Base-by-base conservation (phyloP, 2,329 filamentous ascomycete genomes). In the Xylaria hypoxylon region DNA sequence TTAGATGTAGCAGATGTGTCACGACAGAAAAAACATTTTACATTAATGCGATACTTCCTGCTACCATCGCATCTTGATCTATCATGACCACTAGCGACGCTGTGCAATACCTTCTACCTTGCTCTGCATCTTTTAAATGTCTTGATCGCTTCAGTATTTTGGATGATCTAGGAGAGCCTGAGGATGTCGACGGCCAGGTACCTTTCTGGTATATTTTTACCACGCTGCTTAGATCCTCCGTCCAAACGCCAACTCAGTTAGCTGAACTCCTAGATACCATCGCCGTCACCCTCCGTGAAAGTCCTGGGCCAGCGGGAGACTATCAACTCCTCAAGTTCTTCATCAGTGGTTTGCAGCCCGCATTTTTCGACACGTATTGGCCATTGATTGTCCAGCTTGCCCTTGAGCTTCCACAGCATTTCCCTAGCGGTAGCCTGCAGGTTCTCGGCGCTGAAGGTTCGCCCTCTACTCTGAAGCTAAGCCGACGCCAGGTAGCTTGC, bases 71-170 rank as follows among this genome's bases (percentile, higher is more conserved):
- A 31, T 24, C 38, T 13, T 31, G 51, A 2, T 10, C 5, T 7
- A 51, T 22, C 24, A 58, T 58, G 60, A 42, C 33, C 15, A 13
- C 42, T 33, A 44, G 10, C 8, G 31, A 51, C 11, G 17, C 19
- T 10, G 33, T 19, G 31, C 5, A 28, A 55, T 56, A 60, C 13
- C 40, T 68, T 15, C 55, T 67, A n/a, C 59, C 63, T 11, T 61
- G 59, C 42, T 57, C 55, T 28, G 13, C 24, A 33, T 66, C 53
- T 11, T 68, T 60, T 11, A 60, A 28, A 33, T 66, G 63, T 11
- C 1, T 60, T 1, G 63, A 66, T 47, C 59, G 59, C 15, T 63
- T 63, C 24, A 62, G 53, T n/a, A 66, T 63, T n/a, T n/a, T 63
- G 1, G 59, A 63, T 19, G 19, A 57, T 19, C 22, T n/a, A 24